Conservation (phyloP, 169 alveolate genomes). For the Eimeria brunetti region DNA sequence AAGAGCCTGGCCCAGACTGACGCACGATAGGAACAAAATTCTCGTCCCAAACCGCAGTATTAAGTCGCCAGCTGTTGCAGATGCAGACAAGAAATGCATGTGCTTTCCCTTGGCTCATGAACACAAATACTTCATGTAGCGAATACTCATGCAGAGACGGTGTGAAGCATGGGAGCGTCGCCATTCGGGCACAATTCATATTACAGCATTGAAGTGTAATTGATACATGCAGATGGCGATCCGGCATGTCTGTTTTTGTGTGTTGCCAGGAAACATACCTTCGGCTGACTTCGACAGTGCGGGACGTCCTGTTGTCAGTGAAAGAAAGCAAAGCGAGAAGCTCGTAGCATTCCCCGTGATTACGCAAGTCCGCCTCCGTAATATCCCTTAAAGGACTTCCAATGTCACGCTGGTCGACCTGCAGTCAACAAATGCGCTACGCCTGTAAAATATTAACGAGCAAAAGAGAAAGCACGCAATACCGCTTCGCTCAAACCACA, state of each 20-base stretch:
- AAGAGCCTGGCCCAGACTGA: constrained; percentile 64
- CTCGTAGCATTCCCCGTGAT: constrained; percentile 83
- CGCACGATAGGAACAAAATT: constrained; percentile 61
- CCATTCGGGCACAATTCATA: neutral
- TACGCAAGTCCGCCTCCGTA: constrained; percentile 79
- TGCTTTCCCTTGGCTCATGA: neutral
- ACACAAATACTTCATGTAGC: neutral
- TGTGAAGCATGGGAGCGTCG: neutral
- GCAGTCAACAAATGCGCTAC: neutral
- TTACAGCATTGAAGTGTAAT: neutral
- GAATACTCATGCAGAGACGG: neutral
- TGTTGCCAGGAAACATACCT: constrained; percentile 76
- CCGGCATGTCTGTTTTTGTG: neutral
- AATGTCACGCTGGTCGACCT: constrained; percentile 77
- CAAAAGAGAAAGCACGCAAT: neutral
- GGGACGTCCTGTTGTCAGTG: constrained; percentile 84
- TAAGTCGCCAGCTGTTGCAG: constrained; percentile 70
- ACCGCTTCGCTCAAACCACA: neutral
- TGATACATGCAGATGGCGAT: neutral
- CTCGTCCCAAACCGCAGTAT: constrained; percentile 61
- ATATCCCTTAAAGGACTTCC: constrained; percentile 82
- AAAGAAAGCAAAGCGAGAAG: constrained; percentile 83
- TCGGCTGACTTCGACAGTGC: constrained; percentile 83
- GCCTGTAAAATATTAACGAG: neutral
- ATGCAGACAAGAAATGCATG: neutral